phyloP scores from a whole-genome alignment of 768 basidiomycete genomes.

The Guyanaporus albipodus region DNA sequence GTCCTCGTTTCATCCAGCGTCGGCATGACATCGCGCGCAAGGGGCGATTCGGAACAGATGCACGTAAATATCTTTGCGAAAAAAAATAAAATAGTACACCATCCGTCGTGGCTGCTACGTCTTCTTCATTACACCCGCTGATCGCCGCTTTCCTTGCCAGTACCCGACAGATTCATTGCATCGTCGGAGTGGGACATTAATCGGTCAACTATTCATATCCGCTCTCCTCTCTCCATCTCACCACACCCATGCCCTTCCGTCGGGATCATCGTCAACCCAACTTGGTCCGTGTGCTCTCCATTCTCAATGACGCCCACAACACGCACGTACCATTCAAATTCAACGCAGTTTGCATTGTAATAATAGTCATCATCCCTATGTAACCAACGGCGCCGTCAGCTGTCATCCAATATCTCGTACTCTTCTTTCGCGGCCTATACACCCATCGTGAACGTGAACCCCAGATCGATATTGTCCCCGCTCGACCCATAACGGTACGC shows the following conservation, averaged over 20 bases:
- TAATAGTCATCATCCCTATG: too few relatives aligned
- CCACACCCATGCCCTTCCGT: too few relatives aligned
- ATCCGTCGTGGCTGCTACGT: too few relatives aligned
- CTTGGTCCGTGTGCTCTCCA: background rate
- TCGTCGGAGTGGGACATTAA: background rate
- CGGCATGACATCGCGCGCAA: background rate
- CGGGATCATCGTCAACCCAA: conserved; percentile 4
- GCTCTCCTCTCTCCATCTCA: background rate
- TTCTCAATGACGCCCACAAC: background rate
- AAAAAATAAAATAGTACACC: too few relatives aligned
- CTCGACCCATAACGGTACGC: conserved; percentile 2
- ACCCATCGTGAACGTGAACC: conserved; percentile 11
- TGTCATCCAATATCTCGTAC: conserved; percentile 60
- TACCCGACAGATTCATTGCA: too few relatives aligned
- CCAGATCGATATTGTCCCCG: too few relatives aligned
- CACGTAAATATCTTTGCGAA: conserved; percentile 4
- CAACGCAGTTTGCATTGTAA: background rate
- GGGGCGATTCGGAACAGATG: conserved; percentile 4
- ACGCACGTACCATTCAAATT: background rate
- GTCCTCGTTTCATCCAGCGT: background rate
- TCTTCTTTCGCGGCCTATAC: conserved; percentile 65
- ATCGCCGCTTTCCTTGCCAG: conserved; percentile 1
- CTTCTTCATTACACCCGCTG: background rate
- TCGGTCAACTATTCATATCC: background rate
- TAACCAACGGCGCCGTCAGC: conserved; percentile 24